phyloP scores from a whole-genome alignment of 1,139 yeast genomes.

The Hansenula lynferdii region DNA sequence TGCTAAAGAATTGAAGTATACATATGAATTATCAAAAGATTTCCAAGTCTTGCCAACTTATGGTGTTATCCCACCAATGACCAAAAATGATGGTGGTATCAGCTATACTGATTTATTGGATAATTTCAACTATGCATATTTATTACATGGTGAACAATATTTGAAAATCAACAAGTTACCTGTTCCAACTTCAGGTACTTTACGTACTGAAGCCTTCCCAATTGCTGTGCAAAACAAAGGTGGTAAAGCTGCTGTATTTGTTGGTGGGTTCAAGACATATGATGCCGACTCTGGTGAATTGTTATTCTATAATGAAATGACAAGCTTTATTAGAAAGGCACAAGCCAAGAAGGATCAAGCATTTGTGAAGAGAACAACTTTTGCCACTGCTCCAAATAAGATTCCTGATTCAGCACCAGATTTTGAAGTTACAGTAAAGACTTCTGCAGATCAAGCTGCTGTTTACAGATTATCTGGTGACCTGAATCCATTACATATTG shows the following conservation, averaged over 20 bases:
- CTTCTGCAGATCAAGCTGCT: slow-evolving; percentile 79
- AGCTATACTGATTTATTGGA: slow-evolving; percentile 58
- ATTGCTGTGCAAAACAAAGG: slow-evolving; percentile 82
- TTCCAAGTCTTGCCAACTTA: slow-evolving; percentile 92
- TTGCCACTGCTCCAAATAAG: slow-evolving; percentile 59
- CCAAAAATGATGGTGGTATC: slow-evolving; percentile 44
- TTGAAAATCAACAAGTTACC: slow-evolving; percentile 76
- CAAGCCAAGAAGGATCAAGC: slow-evolving; percentile 47
- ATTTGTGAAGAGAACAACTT: slow-evolving; percentile 44
- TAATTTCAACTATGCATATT: slow-evolving; percentile 82
- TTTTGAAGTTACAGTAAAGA: slow-evolving; percentile 52
- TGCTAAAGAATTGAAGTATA: slow-evolving; percentile 70
- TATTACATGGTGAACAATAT: slow-evolving; percentile 95
- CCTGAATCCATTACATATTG: slow-evolving; percentile 92
- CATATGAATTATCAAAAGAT: slow-evolving; percentile 70
- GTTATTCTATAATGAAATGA: slow-evolving; percentile 77
- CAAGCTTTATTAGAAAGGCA: slow-evolving; percentile 84
- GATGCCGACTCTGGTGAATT: slow-evolving; percentile 69
- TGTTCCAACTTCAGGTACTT: slow-evolving; percentile 64
- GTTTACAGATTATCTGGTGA: slow-evolving; percentile 91
- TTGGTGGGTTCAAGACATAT: slow-evolving; percentile 67
- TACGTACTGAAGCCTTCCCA: slow-evolving; percentile 61
- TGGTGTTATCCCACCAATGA: slow-evolving; percentile 79
- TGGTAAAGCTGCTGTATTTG: slow-evolving; percentile 79
- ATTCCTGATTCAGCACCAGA: slow-evolving; percentile 67